Percentiles rank a stretch among this genome's conserved stretches.
phyloP scores from a whole-genome alignment of 768 basidiomycete species.

The Suillus hirtellus region DNA sequence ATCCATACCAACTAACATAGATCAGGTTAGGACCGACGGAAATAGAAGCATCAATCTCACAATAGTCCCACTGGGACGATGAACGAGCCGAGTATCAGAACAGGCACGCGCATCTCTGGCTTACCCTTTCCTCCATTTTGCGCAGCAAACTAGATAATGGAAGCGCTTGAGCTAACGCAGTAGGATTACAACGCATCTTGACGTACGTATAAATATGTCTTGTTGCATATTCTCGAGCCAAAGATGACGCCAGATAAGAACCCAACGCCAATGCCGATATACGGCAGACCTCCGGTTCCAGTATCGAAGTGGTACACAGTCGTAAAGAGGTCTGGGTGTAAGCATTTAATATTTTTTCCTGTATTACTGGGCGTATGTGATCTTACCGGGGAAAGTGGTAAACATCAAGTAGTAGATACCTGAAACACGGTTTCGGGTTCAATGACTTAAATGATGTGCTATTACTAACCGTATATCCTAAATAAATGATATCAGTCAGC shows the following conservation, averaged over 20 bases:
- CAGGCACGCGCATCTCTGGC: constrained; percentile 61
- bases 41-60: constrained; percentile 38
- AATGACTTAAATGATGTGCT: background rate
- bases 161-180: background rate
- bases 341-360: background rate
- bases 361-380: constrained; percentile 11
- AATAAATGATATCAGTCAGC: too few species aligned
- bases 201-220: background rate
- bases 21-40: constrained; percentile 4
- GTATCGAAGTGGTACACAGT: background rate
- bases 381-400: constrained; percentile 52
- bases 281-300: background rate
- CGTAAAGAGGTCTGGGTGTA: background rate
- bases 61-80: constrained; percentile 70
- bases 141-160: constrained; percentile 42
- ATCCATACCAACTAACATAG: constrained; percentile 69
- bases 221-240: background rate
- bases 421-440: constrained; percentile 15
- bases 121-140: constrained; percentile 63
- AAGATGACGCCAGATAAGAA: background rate
- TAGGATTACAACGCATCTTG: background rate
- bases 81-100: constrained; percentile 51
- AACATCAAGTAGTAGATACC: constrained; percentile 68
- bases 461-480: background rate
- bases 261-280: background rate